Evolutionary conservation across 106 monocot species (phyloP), one percentile per base, ranked within the genome.

Genomic region (Acorus calamus): DNA sequence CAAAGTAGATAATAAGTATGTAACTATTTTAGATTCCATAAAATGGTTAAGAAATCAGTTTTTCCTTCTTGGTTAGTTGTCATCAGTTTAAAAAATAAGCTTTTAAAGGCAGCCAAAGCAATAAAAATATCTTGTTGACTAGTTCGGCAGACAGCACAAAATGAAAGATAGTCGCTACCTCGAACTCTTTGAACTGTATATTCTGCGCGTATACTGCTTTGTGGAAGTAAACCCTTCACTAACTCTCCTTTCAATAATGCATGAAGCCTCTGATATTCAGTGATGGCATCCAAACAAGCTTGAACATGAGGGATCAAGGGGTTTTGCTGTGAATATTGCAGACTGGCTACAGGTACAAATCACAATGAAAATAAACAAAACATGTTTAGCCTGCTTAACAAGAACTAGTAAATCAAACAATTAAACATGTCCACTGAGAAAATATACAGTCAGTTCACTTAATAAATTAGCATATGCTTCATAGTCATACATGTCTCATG

Each of bases 221-320:
- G 87, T 47, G 84, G 84, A 4, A 94, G 79, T 78, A 94, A 80
- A 56, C 89, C 84, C 67, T 90, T 94, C 44, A 94, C 73, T 54
- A 94, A 71, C 49, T 94, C 94, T 58, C 90, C 94, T 74, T 94
- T 94, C 94, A 94, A 87, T 49, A 94, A 69, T 49, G 87, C 68
- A 53, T 90, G 87, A 10, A 94, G 94, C 76, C 84, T 84, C 66
- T 90, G 90, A 62, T 94, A 84, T 55, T 94, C 94, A 14, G 81
- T 82, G 62, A 94, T 84, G 61, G 84, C 81, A 82, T 90, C 87
- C 10, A 94, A 43, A 59, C 94, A 90, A 65, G 82, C 73, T 46
- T 90, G 94, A 64, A 94, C 74, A 46, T 78, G 11, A 64, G 84
- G 81, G 42, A 81, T 66, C 47, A 69, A 68, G 42, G 86, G 76